Conservation (phyloP, 352 stramenopile species). For the Pythium rhizo-oryzae region DNA sequence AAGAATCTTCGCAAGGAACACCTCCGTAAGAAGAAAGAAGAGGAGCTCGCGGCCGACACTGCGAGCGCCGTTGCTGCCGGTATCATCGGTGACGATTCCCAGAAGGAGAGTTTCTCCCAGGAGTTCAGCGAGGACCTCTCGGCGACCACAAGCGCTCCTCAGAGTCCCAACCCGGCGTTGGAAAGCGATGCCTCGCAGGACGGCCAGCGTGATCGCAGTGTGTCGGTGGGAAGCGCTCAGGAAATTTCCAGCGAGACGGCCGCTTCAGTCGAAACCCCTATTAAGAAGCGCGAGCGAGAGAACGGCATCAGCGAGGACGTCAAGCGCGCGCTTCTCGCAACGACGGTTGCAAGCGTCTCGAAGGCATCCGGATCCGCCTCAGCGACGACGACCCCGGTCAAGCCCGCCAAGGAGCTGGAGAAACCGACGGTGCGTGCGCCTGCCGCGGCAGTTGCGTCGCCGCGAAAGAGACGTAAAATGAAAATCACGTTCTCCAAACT, state of each 20-base stretch:
- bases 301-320: slow-evolving; percentile 26
- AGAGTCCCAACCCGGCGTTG: slow-evolving; percentile 29
- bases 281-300: slow-evolving; percentile 30
- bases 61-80: slow-evolving; percentile 36
- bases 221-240: slow-evolving; percentile 26
- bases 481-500: slow-evolving; percentile 92
- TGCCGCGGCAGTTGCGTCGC: slow-evolving; percentile 57
- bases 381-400: slow-evolving; percentile 30
- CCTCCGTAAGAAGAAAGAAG: slow-evolving; percentile 88
- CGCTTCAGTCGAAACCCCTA: not conserved
- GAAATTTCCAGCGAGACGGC: not conserved
- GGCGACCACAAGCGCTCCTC: slow-evolving; percentile 41
- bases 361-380: slow-evolving; percentile 9
- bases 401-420: slow-evolving; percentile 45
- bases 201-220: slow-evolving; percentile 25
- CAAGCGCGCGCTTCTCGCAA: slow-evolving; percentile 3
- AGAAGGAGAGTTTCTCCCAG: slow-evolving; percentile 57
- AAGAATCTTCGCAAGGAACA: slow-evolving; percentile 68
- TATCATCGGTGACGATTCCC: slow-evolving; percentile 45
- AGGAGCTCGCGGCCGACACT: slow-evolving; percentile 67
- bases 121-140: slow-evolving; percentile 52
- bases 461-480: slow-evolving; percentile 91
- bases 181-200: slow-evolving; percentile 32
- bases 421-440: slow-evolving; percentile 43
- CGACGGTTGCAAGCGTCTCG: not conserved